Evolutionary conservation across 2,329 filamentous ascomycete species (phyloP), one percentile per base, ranked within the genome.

Genomic region (Nemania bipapillata): DNA sequence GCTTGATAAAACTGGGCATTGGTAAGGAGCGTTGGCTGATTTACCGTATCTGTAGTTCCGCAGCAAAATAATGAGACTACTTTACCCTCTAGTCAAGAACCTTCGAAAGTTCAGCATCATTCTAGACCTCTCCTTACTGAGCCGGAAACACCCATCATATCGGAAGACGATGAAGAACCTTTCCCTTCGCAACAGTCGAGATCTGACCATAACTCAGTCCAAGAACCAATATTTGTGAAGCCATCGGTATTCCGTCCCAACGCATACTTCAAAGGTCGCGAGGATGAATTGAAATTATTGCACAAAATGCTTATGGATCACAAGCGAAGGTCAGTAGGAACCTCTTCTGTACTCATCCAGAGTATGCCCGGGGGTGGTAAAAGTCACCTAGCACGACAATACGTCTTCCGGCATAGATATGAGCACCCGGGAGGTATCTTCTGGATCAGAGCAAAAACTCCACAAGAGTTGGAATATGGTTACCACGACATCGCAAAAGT

Each of bases 311-410:
- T 92, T 3, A 87, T 84, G 73, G 87, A 90, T 72, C 81, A 82
- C 30, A 85, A 85, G 70, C 84, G 84, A 70, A 81, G 88, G 42
- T 81, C 83, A 7, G 80, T 86, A 53, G 88, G 89, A 17, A 89
- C 89, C 0, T 86, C 86, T 26, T 87, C 89, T 1, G 89, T 90
- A 1, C 80, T 92, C 8, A 84, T 92, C 11, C 86, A 87, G 70
- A 88, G 87, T 40, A 86, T 89, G 45, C 87, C 89, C 1, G 90
- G 90, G 1, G 87, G 87, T 15, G 90, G 90, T 2, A 92, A 92
- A 78, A 89, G 89, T 1, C 90, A 92, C 73, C 80, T 92, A 15
- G 89, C 89, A 30, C 84, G 90, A 3, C 84, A 92, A 77, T 92
- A 92, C 75, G 85, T 91, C 32, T 91, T 89, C 73, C 78, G 82